Evolutionary conservation across 495 filamentous ascomycete genomes (phyloP).

Genomic region (Hyaloscypha hepaticicola): DNA sequence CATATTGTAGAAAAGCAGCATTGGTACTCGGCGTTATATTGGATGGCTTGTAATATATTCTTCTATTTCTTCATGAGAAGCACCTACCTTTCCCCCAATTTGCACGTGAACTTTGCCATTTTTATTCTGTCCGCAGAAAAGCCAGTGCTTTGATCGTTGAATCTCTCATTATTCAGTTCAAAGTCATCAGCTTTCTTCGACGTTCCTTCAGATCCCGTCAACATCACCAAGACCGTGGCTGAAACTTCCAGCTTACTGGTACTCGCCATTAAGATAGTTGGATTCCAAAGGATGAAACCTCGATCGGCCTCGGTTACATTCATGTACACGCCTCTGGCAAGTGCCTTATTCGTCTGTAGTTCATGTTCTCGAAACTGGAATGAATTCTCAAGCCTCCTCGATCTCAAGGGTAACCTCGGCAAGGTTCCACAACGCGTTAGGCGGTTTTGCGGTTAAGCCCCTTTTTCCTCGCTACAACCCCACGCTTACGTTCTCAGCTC

Average conservation of each 20-base stretch:
- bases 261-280: too few relatives aligned
- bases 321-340: too few relatives aligned
- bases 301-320: too few relatives aligned
- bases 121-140: neutral
- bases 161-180: neutral
- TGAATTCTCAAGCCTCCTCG: too few relatives aligned
- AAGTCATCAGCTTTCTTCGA: neutral
- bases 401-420: too few relatives aligned
- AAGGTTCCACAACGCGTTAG: too few relatives aligned
- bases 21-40: neutral
- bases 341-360: too few relatives aligned
- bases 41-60: conserved; percentile 3
- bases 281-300: too few relatives aligned
- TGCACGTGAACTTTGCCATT: neutral
- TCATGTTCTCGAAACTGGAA: too few relatives aligned
- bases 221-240: too few relatives aligned
- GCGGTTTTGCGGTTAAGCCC: neutral
- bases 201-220: neutral
- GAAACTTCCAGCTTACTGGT: too few relatives aligned
- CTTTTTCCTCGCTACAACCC: neutral
- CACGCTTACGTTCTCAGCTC: too few relatives aligned
- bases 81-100: neutral
- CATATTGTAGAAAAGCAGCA: conserved; percentile 4
- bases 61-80: neutral
- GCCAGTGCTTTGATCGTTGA: neutral